Evolutionary conservation across 768 basidiomycete genomes (phyloP), one percentile per base, ranked within the genome.

Genomic region (Russula vinacea): DNA sequence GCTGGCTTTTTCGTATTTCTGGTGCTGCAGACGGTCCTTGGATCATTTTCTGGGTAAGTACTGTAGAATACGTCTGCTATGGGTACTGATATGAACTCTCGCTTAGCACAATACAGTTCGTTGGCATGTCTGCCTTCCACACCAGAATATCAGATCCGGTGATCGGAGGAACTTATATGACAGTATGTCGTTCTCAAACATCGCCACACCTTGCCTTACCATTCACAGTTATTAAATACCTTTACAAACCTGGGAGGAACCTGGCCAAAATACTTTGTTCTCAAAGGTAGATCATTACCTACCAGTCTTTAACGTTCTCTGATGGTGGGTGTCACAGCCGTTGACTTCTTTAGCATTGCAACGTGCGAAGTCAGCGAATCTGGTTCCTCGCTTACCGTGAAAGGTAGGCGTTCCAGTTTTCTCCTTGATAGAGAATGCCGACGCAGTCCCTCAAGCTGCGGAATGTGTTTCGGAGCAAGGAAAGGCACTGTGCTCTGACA

Each of bases 91-190:
- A 47, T 32, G 24, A 60, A 51, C 45, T 3, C 14, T 40, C 61
- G 14, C 35, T 33, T 62, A 96, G 96, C 52, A 98, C 96, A 5
- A 88, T 98, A n/a, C 96, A 99, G 75, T 99, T 98, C 72, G 96
- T 98, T 22, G 94, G 97, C 10, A 94, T 98, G 66, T 92, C 94
- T n/a, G 97, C 97, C 3, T 99, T 98, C 82, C 97, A 98, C 71
- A 98, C 94, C 3, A 85, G 90, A 59, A 87, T 99, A 42, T 94
- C 97, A 0, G 97, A 99, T 72, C 97, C 97, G 0, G 72, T 97
- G 14, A 97, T 99, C 58, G 97, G 97, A 33, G 97, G 97, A 56
- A 99, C 97, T 0, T 99, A 99, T 75, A 99, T 99, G 97, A 99
- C 97, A 14, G 95, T 94, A 70, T 67, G 86, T 76, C 35, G 11